These are phyloP conservation scores for Penicillium sp. DNA, from an alignment of 2,329 filamentous ascomycete genomes.

Conservation along the genomic window DNA sequence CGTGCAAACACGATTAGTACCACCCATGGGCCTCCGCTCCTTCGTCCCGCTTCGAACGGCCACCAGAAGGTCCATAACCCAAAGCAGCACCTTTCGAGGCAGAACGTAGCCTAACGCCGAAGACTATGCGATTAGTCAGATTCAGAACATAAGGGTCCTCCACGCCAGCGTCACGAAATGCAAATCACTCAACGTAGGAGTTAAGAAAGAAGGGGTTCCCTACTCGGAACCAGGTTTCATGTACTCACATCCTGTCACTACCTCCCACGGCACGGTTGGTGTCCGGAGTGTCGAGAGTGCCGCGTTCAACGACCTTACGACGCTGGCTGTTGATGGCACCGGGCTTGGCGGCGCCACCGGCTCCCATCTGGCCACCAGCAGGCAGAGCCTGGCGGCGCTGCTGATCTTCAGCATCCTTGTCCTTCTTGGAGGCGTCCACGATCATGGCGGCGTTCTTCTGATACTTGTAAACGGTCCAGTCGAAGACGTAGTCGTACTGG, in stretches of 20 bases:
- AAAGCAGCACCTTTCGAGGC: constrained; percentile 67
- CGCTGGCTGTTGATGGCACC: constrained; percentile 71
- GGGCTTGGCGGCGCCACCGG: constrained; percentile 63
- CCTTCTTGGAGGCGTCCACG: constrained; percentile 71
- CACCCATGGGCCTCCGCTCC: constrained; percentile 46
- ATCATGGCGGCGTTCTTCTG: constrained; percentile 98
- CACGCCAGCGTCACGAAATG: constrained; percentile 67
- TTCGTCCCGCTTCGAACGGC: constrained; percentile 54
- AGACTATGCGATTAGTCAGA: constrained; percentile 78
- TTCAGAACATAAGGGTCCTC: constrained; percentile 65
- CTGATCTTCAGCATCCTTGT: constrained; percentile 74
- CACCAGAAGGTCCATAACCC: constrained; percentile 47
- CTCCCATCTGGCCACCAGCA: constrained; percentile 54
- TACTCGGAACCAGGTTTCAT: constrained; percentile 74
- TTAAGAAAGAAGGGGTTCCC: constrained; percentile 66
- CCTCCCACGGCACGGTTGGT: constrained; percentile 72
- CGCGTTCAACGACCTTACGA: constrained; percentile 78
- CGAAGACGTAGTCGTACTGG: constrained; percentile 99
- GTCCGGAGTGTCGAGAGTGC: constrained; percentile 64
- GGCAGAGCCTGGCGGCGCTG: constrained; percentile 66
- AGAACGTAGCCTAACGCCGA: constrained; percentile 82
- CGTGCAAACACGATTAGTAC: constrained; percentile 41
- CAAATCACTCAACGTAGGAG: constrained; percentile 77
- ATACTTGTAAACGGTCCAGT: constrained; percentile 99
- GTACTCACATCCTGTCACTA: constrained; percentile 96